phyloP scores from a whole-genome alignment of 495 filamentous ascomycete genomes.

The Gamarada debralockiae region DNA sequence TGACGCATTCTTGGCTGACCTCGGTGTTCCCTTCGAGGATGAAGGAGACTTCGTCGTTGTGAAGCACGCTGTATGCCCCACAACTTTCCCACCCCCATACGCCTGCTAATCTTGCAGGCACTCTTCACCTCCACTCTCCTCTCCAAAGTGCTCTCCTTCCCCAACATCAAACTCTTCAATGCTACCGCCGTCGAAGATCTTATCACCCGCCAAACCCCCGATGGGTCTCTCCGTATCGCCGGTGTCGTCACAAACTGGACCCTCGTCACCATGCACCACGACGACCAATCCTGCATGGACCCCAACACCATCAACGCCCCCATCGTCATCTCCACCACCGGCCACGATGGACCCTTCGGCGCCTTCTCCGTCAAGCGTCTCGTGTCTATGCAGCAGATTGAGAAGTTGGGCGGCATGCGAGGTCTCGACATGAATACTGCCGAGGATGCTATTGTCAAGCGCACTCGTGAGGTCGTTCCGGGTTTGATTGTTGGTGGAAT shows the following conservation, averaged over 20 bases:
- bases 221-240: constrained; percentile 61
- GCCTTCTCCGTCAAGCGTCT: constrained; percentile 65
- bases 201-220: constrained; percentile 60
- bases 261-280: constrained; percentile 83
- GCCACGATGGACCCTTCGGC: constrained; percentile 87
- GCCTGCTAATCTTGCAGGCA: constrained; percentile 32
- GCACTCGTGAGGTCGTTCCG: constrained; percentile 79
- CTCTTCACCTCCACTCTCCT: constrained; percentile 85
- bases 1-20: constrained; percentile 72
- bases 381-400: constrained; percentile 62
- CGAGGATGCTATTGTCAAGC: constrained; percentile 88
- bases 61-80: constrained; percentile 62
- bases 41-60: constrained; percentile 85
- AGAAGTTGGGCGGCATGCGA: constrained; percentile 85
- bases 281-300: constrained; percentile 92
- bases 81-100: not conserved
- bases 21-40: constrained; percentile 83
- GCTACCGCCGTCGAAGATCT: constrained; percentile 88
- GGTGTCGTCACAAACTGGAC: constrained; percentile 96
- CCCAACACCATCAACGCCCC: constrained; percentile 93
- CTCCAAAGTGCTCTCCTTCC: constrained; percentile 72
- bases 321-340: constrained; percentile 79
- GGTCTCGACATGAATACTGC: constrained; percentile 86
- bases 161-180: constrained; percentile 95
- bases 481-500: constrained; percentile 90